Base-by-base conservation (phyloP, 2,329 filamentous ascomycete genomes). In the Phialophora macrospora region DNA sequence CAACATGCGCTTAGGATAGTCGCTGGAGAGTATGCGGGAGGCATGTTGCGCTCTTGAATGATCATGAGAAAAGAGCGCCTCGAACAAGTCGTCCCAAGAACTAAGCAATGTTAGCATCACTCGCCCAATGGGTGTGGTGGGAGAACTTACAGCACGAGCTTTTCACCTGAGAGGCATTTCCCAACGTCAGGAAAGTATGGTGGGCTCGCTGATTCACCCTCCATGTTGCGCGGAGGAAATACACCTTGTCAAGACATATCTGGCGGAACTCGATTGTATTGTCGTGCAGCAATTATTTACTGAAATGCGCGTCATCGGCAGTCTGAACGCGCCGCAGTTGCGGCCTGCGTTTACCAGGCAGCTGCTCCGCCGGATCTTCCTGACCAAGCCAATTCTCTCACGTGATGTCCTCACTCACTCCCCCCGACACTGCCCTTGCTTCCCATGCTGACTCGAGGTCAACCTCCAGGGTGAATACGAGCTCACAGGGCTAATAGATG, bases 101-200 rank as follows among this genome's bases (percentile, higher is more conserved):
- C 68, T 70, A 48, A 26, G 26, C 55, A 7, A 34, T 32, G 56
- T 69, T 63, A 69, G 65, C 46, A 58, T 46, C 17, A 17, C 32
- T 17, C 3, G 24, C 34, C 38, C 17, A n/a, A 44, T 17, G 17
- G 8, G 17, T 28, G 7, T 41, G 55, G 22, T 48, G 17, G 44
- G 56, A 22, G 22, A 30, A 30, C 62, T 17, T 55, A 68, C 68
- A 62, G 67, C 41, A 71, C 60, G 20, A 69, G 55, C 14, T 64
- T 22, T 32, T 71, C 67, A 46, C 69, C 69, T 9, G 60, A 55
- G 32, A 71, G 64, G 52, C 63, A 68, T 90, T 65, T 69, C 5
- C 52, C 63, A 32, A 67, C 22, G 22, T 69, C 62, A 4, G 67
- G 67, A 41, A 69, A 54, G 49, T 69, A 69, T 1, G 56, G 44